phyloP scores from a whole-genome alignment of 257 asterid species.

The Oldenlandia corymbosa region DNA sequence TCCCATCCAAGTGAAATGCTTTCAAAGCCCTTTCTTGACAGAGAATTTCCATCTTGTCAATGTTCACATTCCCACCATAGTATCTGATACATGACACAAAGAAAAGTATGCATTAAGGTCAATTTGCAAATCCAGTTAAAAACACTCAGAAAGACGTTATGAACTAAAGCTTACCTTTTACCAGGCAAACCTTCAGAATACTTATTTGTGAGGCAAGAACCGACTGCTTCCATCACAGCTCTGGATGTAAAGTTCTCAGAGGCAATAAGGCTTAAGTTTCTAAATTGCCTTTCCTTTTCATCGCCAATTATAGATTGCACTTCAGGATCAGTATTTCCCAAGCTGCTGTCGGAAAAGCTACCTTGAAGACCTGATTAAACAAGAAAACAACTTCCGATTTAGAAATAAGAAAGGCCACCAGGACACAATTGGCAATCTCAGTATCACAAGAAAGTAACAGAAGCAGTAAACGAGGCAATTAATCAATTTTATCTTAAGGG shows the following conservation, averaged over 20 bases:
- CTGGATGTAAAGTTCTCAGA: conserved; percentile 94
- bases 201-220: conserved; percentile 93
- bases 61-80: conserved; percentile 91
- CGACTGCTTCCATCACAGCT: conserved; percentile 99
- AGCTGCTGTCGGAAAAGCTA: conserved; percentile 50
- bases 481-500: not conserved
- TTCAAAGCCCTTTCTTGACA: conserved; percentile 91
- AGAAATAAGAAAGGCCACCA: not conserved
- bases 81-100: conserved; percentile 34
- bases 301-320: conserved; percentile 57
- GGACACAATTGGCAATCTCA: not conserved
- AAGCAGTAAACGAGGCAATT: not conserved
- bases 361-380: conserved; percentile 52
- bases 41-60: conserved; percentile 81
- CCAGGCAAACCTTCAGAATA: conserved; percentile 96
- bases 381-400: not conserved
- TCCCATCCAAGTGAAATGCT: conserved; percentile 72
- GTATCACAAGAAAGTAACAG: not conserved
- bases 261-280: conserved; percentile 89
- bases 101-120: not conserved
- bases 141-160: conserved; percentile 5
- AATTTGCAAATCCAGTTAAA: not conserved
- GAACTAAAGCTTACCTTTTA: conserved; percentile 48
- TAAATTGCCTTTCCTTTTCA: conserved; percentile 84
- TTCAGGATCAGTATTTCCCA: conserved; percentile 77